Percentiles rank a stretch among this genome's conserved stretches.
Conservation (phyloP, 202 grass and related monocot genomes). For the Bolboschoenoplectus hybrid region DNA sequence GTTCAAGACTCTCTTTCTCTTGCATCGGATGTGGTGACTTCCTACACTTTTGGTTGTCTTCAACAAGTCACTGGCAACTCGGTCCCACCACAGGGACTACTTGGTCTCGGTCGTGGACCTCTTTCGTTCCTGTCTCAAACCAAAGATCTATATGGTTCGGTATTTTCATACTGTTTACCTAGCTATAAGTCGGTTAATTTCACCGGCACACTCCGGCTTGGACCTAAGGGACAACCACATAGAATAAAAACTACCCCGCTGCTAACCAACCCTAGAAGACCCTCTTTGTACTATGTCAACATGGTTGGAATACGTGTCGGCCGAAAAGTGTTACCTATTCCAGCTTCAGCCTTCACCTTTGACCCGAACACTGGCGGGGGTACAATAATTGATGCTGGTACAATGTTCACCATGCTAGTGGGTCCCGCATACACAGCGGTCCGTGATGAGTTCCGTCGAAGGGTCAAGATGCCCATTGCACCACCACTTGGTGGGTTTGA, state of each 20-base stretch:
- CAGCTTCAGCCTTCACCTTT: conserved; percentile 52
- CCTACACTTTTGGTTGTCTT: conserved; percentile 88
- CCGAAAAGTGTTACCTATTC: conserved; percentile 47
- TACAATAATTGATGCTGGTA: conserved; percentile 77
- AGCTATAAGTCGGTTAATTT: conserved; percentile 79
- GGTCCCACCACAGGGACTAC: conserved; percentile 74
- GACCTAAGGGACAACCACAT: conserved; percentile 55
- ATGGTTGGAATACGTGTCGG: conserved; percentile 64
- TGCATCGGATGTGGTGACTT: conserved; percentile 22
- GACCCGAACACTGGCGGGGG: conserved; percentile 54
- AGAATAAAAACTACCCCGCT: conserved; percentile 74
- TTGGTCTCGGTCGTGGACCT: conserved; percentile 74
- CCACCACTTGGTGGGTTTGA: conserved; percentile 71
- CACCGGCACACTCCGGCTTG: conserved; percentile 76
- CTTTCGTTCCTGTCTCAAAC: conserved; percentile 83
- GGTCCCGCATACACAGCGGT: conserved; percentile 62
- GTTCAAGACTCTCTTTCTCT: conserved; percentile 63
- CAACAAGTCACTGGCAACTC: conserved; percentile 51
- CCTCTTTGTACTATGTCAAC: conserved; percentile 85
- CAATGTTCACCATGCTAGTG: conserved; percentile 73
- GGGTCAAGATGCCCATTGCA: conserved; percentile 35
- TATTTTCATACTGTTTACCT: conserved; percentile 92
- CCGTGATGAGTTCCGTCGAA: conserved; percentile 68
- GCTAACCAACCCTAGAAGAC: conserved; percentile 60
- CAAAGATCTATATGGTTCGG: conserved; percentile 48